These are phyloP conservation scores for Thymus mandschuricus DNA, from an alignment of 257 asterid species.

Conservation along the genomic window DNA sequence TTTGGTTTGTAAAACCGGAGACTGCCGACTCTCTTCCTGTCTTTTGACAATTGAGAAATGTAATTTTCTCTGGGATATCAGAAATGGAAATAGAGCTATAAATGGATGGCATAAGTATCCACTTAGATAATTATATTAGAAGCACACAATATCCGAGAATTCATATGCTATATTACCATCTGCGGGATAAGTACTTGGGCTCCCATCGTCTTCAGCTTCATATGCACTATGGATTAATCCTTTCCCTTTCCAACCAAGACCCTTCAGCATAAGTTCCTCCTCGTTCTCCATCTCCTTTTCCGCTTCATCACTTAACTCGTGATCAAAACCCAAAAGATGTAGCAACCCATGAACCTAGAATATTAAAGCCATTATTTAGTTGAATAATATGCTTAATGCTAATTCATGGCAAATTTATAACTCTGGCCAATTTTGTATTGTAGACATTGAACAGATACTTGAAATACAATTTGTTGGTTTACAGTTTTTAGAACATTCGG, in stretches of 20 bases:
- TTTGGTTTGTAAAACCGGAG: slow-evolving; percentile 96
- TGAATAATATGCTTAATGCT: slow-evolving; percentile 13
- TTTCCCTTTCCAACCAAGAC: slow-evolving; percentile 97
- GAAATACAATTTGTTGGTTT: too few species aligned
- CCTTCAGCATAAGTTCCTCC: slow-evolving; percentile 73
- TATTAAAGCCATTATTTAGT: slow-evolving; percentile 23
- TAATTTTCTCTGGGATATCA: slow-evolving; percentile 56
- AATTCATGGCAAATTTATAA: background rate
- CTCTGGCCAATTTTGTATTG: too few species aligned
- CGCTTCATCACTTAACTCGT: slow-evolving; percentile 93
- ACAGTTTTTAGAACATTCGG: too few species aligned
- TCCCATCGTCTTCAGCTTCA: slow-evolving; percentile 61
- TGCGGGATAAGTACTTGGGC: slow-evolving; percentile 42
- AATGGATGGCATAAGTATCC: slow-evolving; percentile 38
- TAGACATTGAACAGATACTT: too few species aligned
- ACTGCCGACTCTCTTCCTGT: slow-evolving; percentile 96
- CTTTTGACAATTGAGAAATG: slow-evolving; percentile 80
- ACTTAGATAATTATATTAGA: slow-evolving; percentile 12
- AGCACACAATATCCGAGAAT: slow-evolving; percentile 28
- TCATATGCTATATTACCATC: slow-evolving; percentile 61
- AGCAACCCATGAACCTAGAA: slow-evolving; percentile 92
- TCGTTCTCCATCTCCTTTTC: slow-evolving; percentile 96
- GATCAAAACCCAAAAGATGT: slow-evolving; percentile 98
- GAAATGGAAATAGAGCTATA: slow-evolving; percentile 45
- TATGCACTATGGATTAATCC: slow-evolving; percentile 83